phyloP scores from a whole-genome alignment of 2,329 filamentous ascomycete species.

The Venturia effusa region DNA sequence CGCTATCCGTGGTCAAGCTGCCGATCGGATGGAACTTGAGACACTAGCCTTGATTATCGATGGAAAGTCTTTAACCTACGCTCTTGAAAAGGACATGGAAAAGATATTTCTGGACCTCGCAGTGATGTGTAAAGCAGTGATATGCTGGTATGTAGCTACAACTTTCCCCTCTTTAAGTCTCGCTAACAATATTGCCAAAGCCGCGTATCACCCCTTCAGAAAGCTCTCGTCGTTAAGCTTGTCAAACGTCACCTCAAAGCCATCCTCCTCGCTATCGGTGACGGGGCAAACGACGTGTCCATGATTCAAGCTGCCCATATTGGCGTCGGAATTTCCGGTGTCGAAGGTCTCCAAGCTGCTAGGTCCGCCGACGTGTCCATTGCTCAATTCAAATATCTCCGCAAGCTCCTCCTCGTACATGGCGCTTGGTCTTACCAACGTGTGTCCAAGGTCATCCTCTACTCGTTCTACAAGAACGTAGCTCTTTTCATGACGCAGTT shows the following conservation, averaged over 20 bases:
- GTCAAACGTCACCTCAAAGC: slow-evolving; percentile 91
- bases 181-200: slow-evolving; percentile 30
- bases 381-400: slow-evolving; percentile 87
- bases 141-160: slow-evolving; percentile 54
- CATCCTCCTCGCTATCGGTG: slow-evolving; percentile 88
- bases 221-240: slow-evolving; percentile 93
- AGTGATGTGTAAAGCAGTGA: slow-evolving; percentile 95
- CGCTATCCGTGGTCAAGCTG: slow-evolving; percentile 74
- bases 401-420: slow-evolving; percentile 88
- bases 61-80: slow-evolving; percentile 87
- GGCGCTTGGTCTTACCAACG: slow-evolving; percentile 97
- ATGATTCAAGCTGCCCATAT: slow-evolving; percentile 99
- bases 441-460: slow-evolving; percentile 91
- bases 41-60: slow-evolving; percentile 89
- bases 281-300: slow-evolving; percentile 97
- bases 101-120: slow-evolving; percentile 89
- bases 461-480: slow-evolving; percentile 99
- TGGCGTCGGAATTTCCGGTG: slow-evolving; percentile 91
- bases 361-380: slow-evolving; percentile 93
- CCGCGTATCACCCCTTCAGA: slow-evolving; percentile 92
- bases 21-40: slow-evolving; percentile 67
- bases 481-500: slow-evolving; percentile 98
- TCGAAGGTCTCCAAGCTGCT: slow-evolving; percentile 93
- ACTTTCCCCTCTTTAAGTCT: neutral
- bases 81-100: slow-evolving; percentile 86